Evolutionary conservation across 257 asterid species (phyloP).

Genomic region (Coffea canephora): DNA sequence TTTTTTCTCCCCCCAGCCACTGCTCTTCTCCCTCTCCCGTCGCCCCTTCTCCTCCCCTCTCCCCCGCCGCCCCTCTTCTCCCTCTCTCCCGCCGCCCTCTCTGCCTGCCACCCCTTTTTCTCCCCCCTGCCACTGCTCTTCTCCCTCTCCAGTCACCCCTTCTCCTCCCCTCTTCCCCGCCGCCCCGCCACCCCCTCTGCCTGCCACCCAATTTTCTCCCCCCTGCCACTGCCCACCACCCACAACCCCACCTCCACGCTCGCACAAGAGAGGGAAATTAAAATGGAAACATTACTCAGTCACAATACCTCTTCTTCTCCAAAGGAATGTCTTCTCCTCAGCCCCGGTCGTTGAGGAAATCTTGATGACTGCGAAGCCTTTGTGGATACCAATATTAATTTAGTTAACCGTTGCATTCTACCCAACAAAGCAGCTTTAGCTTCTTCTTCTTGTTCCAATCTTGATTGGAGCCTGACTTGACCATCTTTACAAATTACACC

Average conservation of each 20-base stretch:
- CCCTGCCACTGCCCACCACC: not conserved
- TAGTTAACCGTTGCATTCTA: conserved; percentile 93
- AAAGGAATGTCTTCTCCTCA: conserved; percentile 92
- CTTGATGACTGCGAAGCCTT: conserved; percentile 79
- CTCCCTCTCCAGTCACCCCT: too few relatives aligned
- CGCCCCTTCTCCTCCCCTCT: too few relatives aligned
- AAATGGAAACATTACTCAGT: not conserved
- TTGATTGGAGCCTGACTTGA: conserved; percentile 81
- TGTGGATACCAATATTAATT: conserved; percentile 90
- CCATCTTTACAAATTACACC: too few relatives aligned
- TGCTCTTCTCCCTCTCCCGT: too few relatives aligned
- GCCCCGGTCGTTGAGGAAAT: conserved; percentile 68
- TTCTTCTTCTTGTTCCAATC: conserved; percentile 99
- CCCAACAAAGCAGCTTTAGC: conserved; percentile 97
- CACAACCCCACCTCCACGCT: not conserved
- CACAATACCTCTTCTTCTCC: conserved; percentile 95
- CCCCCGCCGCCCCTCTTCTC: too few relatives aligned
- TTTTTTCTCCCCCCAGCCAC: too few relatives aligned
- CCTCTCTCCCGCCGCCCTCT: too few relatives aligned
- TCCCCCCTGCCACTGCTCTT: too few relatives aligned
- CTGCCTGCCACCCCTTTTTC: too few relatives aligned
- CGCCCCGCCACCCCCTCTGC: too few relatives aligned
- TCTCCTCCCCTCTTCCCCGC: too few relatives aligned
- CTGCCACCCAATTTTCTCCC: too few relatives aligned
- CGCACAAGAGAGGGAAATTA: not conserved